Evolutionary conservation across 1,284 basidiomycete species (phyloP), one percentile per base, ranked within the genome.

Genomic region (Rhizopogon parksii): DNA sequence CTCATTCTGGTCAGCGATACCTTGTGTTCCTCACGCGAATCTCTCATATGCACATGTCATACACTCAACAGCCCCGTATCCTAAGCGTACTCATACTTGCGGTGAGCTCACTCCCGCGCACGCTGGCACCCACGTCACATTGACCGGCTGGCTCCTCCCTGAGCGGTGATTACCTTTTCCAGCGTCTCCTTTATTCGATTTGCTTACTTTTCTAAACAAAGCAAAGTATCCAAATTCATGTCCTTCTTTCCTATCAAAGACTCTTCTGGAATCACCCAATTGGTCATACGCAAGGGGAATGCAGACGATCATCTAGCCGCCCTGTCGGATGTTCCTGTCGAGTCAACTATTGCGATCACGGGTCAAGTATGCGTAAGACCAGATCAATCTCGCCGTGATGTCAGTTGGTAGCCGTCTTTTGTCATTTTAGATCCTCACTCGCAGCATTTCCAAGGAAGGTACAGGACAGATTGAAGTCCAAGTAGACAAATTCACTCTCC

Each of bases 211-310:
- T 61, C 67, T 68, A 61, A 56, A 60, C 67, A 59, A 70, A 89
- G 86, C 43, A 85, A 85, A 68, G 76, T 83, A 12, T 76, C 72
- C 69, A 83, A 78, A 69, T 71, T 68, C 58, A 64, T 91, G 62
- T 85, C 86, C 47, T 91, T 93, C 72, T 82, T 85, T 68, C 85
- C 84, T 19, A 75, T 96, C 59, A 86, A 83, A 59, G 91, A 95
- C 65, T 75, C 82, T 43, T 77, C 78, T 53, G 88, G 88, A 40
- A 79, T 77, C 0, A 80, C 84, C 0, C 94, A 96, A 69, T 83
- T 96, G 51, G 76, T 91, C 56, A 78, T 83, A 55, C 73, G 76
- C 54, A 50, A 60, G 47, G 57, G 60, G 57, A 63, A 52, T 59
- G 57, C 59, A 53, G 56, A 56, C 2, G 27, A 49, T 15, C 61